phyloP scores from a whole-genome alignment of 306 rosid genomes.

The Astragalus glycyphyllos region DNA sequence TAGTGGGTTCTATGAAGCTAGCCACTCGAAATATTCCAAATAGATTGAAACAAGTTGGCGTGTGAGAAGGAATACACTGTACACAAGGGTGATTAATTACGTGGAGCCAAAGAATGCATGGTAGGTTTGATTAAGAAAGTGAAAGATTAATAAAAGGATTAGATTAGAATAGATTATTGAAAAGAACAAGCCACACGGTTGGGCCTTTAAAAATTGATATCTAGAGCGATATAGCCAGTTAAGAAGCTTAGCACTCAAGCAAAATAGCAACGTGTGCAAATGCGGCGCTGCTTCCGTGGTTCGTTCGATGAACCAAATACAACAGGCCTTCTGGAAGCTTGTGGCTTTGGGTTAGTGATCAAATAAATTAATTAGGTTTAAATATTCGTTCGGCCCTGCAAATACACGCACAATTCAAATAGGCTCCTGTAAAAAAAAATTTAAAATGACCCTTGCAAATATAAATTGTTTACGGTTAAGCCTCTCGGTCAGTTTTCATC shows the following conservation, averaged over 20 bases:
- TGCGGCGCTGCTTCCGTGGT: constrained; percentile 37
- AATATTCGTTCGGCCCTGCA: too few relatives aligned
- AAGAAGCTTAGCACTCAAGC: constrained; percentile 35
- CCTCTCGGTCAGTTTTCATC: too few relatives aligned
- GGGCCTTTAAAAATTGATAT: constrained; percentile 8
- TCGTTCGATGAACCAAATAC: constrained; percentile 32
- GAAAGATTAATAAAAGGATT: constrained; percentile 18
- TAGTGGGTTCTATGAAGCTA: too few relatives aligned
- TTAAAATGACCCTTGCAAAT: too few relatives aligned
- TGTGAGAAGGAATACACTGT: constrained; percentile 36
- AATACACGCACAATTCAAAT: too few relatives aligned
- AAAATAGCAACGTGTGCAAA: constrained; percentile 23
- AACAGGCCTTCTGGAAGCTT: not conserved
- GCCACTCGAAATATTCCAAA: too few relatives aligned
- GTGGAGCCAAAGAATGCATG: constrained; percentile 47
- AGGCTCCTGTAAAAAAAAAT: too few relatives aligned
- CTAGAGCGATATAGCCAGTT: not conserved
- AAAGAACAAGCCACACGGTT: constrained; percentile 58
- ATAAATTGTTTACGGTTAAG: too few relatives aligned
- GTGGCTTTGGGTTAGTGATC: too few relatives aligned
- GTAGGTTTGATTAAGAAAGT: constrained; percentile 33
- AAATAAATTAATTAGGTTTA: too few relatives aligned
- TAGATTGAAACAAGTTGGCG: constrained; percentile 23
- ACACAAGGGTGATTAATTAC: constrained; percentile 36
- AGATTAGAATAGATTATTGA: not conserved